These are phyloP conservation scores for Solanum corneliomulleri DNA, from an alignment of 257 asterid genomes.

Conservation along the genomic window DNA sequence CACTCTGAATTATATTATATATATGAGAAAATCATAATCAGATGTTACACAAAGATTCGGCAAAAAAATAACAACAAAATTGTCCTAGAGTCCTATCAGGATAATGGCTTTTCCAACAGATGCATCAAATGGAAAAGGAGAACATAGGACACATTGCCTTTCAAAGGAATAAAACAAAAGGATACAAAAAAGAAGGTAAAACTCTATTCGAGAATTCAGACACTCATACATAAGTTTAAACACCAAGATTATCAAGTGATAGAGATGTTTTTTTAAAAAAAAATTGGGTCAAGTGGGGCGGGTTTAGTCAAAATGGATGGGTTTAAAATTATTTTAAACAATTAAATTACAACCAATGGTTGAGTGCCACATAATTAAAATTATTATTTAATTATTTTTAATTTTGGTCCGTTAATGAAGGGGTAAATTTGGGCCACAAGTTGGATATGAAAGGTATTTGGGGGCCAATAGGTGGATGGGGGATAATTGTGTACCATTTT, in stretches of 20 bases:
- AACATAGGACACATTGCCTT: neutral
- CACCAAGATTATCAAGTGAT: neutral
- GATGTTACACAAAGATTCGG: neutral
- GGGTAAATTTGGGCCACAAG: no score
- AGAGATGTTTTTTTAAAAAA: no score
- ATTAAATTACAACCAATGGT: no score
- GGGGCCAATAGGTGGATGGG: no score
- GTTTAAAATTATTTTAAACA: no score
- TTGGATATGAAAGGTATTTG: no score
- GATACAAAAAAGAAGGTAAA: neutral
- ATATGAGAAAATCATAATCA: neutral
- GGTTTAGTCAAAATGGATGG: no score
- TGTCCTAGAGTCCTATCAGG: neutral
- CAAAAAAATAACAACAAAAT: neutral
- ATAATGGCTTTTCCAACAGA: neutral
- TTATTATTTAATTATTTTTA: no score
- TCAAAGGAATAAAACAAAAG: neutral
- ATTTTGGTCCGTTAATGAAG: no score
- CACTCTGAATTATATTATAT: slow-evolving; percentile 30
- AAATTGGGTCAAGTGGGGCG: no score
- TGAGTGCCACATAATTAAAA: no score
- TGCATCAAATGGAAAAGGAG: neutral
- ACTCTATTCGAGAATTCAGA: neutral
- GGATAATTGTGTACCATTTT: no score
- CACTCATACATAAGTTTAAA: neutral